phyloP scores from a whole-genome alignment of 1,284 basidiomycete genomes.

The Bjerkandera adusta region DNA sequence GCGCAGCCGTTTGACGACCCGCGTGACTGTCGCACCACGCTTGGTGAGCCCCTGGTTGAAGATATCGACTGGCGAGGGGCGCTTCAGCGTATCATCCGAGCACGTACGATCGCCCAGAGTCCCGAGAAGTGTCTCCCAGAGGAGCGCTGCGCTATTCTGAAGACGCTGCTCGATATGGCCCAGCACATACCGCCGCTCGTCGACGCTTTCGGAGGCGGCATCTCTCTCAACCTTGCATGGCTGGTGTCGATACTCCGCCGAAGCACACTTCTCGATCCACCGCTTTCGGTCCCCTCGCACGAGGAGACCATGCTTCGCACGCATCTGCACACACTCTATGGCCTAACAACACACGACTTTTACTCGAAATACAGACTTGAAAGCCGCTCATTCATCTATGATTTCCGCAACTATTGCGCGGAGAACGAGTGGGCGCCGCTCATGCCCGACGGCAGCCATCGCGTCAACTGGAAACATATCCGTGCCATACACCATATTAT shows the following conservation, averaged over 20 bases:
- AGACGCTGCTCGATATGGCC: constrained; percentile 48
- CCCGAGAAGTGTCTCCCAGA: constrained; percentile 34
- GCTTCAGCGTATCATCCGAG: constrained; percentile 50
- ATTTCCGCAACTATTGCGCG: constrained; percentile 50
- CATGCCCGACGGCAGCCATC: constrained; percentile 36
- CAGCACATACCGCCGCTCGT: constrained; percentile 38
- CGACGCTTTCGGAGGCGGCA: constrained; percentile 26
- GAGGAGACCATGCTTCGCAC: constrained; percentile 46
- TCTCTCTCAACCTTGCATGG: constrained; percentile 54
- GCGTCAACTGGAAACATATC: constrained; percentile 62
- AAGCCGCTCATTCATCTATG: constrained; percentile 58
- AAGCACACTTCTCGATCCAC: constrained; percentile 43
- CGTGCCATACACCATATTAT: constrained; percentile 55
- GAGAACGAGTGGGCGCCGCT: constrained; percentile 60
- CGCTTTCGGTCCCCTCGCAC: constrained; percentile 23
- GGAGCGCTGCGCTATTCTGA: constrained; percentile 41
- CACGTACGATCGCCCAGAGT: constrained; percentile 40
- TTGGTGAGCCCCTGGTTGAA: constrained; percentile 34
- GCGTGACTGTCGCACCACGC: constrained; percentile 39
- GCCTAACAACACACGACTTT: constrained; percentile 46
- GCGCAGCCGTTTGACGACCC: constrained; percentile 58
- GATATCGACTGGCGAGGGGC: constrained; percentile 51
- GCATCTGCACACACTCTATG: constrained; percentile 52
- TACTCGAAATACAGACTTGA: constrained; percentile 29
- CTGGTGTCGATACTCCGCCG: constrained; percentile 40